A percentile compares a stretch with the other conserved stretches of the same genome.
Evolutionary conservation across 345 rosid genomes (phyloP).

Genomic region (Streptanthus diversifolius): DNA sequence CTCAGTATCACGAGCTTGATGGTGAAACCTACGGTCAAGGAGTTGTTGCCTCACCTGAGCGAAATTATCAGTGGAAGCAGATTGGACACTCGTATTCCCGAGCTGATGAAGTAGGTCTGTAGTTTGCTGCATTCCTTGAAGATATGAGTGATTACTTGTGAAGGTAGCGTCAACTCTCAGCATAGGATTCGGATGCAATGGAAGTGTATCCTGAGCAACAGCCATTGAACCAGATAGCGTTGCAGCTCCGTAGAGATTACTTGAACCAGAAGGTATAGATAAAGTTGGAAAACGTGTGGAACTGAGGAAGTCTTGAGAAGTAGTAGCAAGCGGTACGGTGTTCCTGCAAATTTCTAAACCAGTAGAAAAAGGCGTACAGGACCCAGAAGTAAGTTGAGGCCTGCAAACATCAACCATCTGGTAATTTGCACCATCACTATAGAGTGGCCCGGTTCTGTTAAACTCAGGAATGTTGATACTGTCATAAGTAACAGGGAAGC

Average conservation of each 20-base stretch:
- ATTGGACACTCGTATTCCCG: constrained; percentile 52
- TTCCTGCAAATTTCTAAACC: constrained; percentile 50
- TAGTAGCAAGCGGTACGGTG: constrained; percentile 35
- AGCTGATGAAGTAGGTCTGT: constrained; percentile 45
- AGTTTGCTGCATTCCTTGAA: constrained; percentile 49
- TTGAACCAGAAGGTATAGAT: constrained; percentile 52
- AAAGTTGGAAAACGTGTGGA: constrained; percentile 32
- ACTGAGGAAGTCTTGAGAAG: not conserved
- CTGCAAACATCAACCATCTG: constrained; percentile 54
- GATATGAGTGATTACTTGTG: constrained; percentile 45
- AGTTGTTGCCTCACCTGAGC: constrained; percentile 51
- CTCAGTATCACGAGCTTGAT: constrained; percentile 23
- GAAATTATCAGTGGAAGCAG: constrained; percentile 33
- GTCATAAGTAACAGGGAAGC: not conserved
- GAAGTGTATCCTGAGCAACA: constrained; percentile 39
- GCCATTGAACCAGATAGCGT: constrained; percentile 47
- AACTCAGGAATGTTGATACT: not conserved
- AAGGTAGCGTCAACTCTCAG: constrained; percentile 40
- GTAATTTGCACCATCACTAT: constrained; percentile 40
- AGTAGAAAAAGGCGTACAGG: too few species aligned
- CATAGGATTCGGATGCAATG: constrained; percentile 33
- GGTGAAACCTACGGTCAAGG: constrained; percentile 45
- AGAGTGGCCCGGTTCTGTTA: not conserved
- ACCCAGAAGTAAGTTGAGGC: not conserved
- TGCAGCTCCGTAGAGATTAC: constrained; percentile 45